Evolutionary conservation across 495 filamentous ascomycete genomes (phyloP), one percentile per base, ranked within the genome.

Genomic region (Aspergillus cavernicola): DNA sequence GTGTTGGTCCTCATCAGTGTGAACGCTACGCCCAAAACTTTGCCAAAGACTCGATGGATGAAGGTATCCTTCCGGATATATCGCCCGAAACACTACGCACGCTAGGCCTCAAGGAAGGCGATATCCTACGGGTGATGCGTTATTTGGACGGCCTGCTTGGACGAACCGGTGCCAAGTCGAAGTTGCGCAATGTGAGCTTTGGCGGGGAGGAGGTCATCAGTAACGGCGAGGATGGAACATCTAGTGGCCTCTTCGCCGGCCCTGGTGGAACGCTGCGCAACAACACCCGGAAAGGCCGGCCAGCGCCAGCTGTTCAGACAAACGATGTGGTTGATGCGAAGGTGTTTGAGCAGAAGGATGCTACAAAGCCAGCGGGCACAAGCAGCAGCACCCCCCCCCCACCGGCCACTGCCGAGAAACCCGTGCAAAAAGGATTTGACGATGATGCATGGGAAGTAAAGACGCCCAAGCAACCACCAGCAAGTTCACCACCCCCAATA

Each of bases 381-480:
- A n/a, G 16, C 42, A 74, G 73, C 33, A 72, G 71, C 13, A 72
- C 71, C 32, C 73, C 76, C 29, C 66, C 77, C 22, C 62, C 70
- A 11, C 1, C 44, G 13, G 65, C 71, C 28, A n/a, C 46, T 6
- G 56, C 76, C 3, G 69, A 76, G 39, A 75, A 75, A 51, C 77
- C 84, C 16, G 66, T 68, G 26, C 43, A 68, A 16, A 70, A 75
- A 43, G 90, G 90, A 18, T 97, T 99, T 56, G 93, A 99, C 36
- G 95, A 98, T 61, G 89, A 97, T 75, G 95, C 95, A 23, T 99
- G 93, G 93, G 89, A 92, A 63, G 85, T 93, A 8, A 97, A 97
- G 73, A 89, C 91, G n/a, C 78, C 88, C n/a, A 89, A 84, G 26
- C 33, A 47, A 66, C 80, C 84, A 56, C 65, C 73, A 26, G 50